Evolutionary conservation across 441 rosid species (phyloP), one percentile per base, ranked within the genome.

Genomic region (Pelargonium fulgidum): DNA sequence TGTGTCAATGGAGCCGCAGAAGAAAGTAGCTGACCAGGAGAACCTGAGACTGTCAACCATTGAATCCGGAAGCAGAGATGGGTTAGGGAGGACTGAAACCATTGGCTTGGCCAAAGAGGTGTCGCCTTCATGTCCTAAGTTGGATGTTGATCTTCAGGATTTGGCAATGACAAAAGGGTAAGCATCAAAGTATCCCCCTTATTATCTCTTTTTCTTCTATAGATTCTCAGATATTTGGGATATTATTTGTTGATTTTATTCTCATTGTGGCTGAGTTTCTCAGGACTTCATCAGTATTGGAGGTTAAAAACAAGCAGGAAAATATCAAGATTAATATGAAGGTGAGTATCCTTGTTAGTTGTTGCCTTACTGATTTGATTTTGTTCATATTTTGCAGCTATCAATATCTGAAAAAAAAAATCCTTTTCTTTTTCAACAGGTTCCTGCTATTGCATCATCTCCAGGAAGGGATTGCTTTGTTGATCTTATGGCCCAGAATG

Each of bases 161-260:
- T 76, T 78, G 11, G 33, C 68, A 1, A 59, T 64, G 66, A 58
- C 78, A 48, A 72, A 74, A 79, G 73, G 65, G 89, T 29, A 29
- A 29, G 36, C 36, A 29, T 29, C 36, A 29, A 29, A 29, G 36
- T 86, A 12, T 68, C 36, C 70, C 66, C 65, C 36, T 8, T 58
- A 12, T 67, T 61, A 16, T 69, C 52, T 17, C 70, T n/a, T 8
- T 13, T 59, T 50, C 8, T 26, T 61, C 58, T 62, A 4, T 74
- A 10, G 59, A 59, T 50, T 68, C n/a, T 71, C 67, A 74, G 63
- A 6, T 64, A 20, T 44, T 50, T 67, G 63, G 78, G 3, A 69
- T 71, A 13, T 69, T 66, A 69, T 63, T 41, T 24, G 20, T 4
- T 52, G 70, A 12, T 42, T 64, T 16, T 24, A 50, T 50, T 69